Base-by-base conservation (phyloP, 2,329 filamentous ascomycete genomes). In the Neoscytalidium dimidiatum region DNA sequence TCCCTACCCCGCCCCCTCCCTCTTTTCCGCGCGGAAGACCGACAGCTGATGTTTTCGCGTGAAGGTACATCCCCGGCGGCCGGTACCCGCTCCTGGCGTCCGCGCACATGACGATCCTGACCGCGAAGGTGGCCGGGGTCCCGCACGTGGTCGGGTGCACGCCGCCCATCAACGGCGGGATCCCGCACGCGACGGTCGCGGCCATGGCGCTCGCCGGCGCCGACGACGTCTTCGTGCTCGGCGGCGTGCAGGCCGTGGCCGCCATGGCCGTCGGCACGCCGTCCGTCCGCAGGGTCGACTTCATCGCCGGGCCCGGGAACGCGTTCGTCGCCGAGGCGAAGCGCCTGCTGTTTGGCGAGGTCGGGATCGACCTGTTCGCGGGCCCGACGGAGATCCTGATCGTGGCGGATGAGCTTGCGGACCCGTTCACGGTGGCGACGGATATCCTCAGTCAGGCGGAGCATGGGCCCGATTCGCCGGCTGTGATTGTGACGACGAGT, bases 101-200 rank as follows among this genome's bases (percentile, higher is more conserved):
- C 7, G 82, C 82, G 2, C 84, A 85, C 69, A 85, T 85, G 84
- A 85, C 83, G 2, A 84, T 85, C 52, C 70, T 85, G 4, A 85
- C 83, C 0, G 83, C 83, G 23, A 85, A 85, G 68, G 81, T 82
- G 4, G 83, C 84, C 4, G 84, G 84, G 2, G 83, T 85, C 1
- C 73, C 74, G n/a, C 73, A 81, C 57, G 82, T 85, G 3, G 77
- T 83, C 6, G 83, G 74, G 13, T 85, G 81, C 70, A 86, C 84
- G 5, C 84, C 83, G 4, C 84, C 83, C 0, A 84, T 84, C 62
- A 69, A 70, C 0, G 84, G 83, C 2, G 60, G 81, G 58, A 76
- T 86, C 23, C 83, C 84, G 0, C 69, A 75, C 48, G 78, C 81
- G 0, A 85, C 83, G 0, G 75, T 86, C 3, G 82, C 83, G 0